A percentile compares a stretch with the other conserved stretches of the same genome.
phyloP scores from a whole-genome alignment of 306 rosid genomes.

The Sechiopsis laciniata region DNA sequence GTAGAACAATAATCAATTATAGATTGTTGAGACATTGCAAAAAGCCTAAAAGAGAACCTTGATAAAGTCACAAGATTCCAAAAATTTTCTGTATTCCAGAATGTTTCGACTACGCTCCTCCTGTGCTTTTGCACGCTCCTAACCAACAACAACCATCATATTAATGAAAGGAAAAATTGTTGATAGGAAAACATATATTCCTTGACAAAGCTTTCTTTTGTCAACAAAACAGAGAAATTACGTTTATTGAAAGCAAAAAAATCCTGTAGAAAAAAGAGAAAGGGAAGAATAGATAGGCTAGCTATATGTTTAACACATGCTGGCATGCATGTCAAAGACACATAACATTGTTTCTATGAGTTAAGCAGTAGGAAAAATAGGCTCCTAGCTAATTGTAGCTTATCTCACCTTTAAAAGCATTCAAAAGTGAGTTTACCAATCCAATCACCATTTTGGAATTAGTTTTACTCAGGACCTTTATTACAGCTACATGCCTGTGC shows the following conservation, averaged over 20 bases:
- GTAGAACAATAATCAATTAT: constrained; percentile 21
- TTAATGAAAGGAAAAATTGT: constrained; percentile 6
- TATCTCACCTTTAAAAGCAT: background rate
- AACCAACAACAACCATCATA: constrained; percentile 26
- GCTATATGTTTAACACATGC: background rate
- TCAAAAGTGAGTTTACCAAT: background rate
- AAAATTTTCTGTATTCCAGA: constrained; percentile 57
- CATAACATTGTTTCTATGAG: background rate
- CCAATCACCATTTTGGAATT: constrained; percentile 4
- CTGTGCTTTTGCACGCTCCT: constrained; percentile 75
- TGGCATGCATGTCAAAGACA: background rate
- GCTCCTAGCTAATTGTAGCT: background rate
- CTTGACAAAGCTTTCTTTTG: background rate
- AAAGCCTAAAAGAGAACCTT: constrained; percentile 42
- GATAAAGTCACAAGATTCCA: constrained; percentile 88
- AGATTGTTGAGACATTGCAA: constrained; percentile 15
- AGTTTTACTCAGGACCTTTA: background rate
- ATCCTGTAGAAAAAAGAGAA: constrained; percentile 10
- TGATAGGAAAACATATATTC: background rate
- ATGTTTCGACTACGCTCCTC: constrained; percentile 59
- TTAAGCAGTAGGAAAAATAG: background rate
- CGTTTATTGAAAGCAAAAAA: background rate
- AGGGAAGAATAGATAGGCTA: background rate
- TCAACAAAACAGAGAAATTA: background rate
- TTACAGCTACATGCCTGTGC: constrained; percentile 6